Percentiles rank a stretch among this genome's conserved stretches.
These are phyloP conservation scores for Capronia coronata DNA, from an alignment of 2,329 filamentous ascomycete species.

Conservation along the genomic window DNA sequence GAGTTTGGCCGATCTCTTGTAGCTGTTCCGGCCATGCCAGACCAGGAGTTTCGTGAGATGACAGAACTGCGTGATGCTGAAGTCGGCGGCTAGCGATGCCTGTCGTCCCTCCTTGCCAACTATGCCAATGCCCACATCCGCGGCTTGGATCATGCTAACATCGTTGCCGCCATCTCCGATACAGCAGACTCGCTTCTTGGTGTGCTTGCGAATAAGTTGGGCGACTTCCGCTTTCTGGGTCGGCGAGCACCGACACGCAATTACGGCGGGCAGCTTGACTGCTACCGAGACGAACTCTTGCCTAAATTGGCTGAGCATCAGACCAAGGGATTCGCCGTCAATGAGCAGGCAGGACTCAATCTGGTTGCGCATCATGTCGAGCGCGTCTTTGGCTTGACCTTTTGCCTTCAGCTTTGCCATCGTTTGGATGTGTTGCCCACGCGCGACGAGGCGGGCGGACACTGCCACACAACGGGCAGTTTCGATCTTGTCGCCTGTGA, in stretches of 20 bases:
- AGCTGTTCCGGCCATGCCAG: constrained; percentile 96
- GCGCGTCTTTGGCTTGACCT: constrained; percentile 75
- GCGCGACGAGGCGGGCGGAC: constrained; percentile 83
- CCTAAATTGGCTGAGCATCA: constrained; percentile 77
- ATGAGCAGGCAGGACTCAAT: constrained; percentile 82
- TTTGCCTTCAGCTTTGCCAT: constrained; percentile 78
- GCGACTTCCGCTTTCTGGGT: constrained; percentile 96
- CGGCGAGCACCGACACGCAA: constrained; percentile 92
- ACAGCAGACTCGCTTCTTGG: constrained; percentile 91
- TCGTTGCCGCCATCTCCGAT: constrained; percentile 98
- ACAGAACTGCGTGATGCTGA: constrained; percentile 91
- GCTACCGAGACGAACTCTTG: constrained; percentile 82
- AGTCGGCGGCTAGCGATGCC: constrained; percentile 90
- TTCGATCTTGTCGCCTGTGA: constrained; percentile 97
- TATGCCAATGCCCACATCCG: constrained; percentile 94
- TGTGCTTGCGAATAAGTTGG: constrained; percentile 79
- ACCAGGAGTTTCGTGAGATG: constrained; percentile 95
- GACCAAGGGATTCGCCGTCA: constrained; percentile 80
- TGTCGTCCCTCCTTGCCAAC: constrained; percentile 96
- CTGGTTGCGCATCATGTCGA: constrained; percentile 83
- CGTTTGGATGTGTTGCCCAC: constrained; percentile 94
- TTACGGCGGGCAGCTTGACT: constrained; percentile 80
- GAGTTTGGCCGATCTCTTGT: constrained; percentile 91
- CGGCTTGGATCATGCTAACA: constrained; percentile 97
- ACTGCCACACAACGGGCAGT: constrained; percentile 94